These are phyloP conservation scores for Ramaria sp. DNA, from an alignment of 768 basidiomycete genomes.

Conservation along the genomic window DNA sequence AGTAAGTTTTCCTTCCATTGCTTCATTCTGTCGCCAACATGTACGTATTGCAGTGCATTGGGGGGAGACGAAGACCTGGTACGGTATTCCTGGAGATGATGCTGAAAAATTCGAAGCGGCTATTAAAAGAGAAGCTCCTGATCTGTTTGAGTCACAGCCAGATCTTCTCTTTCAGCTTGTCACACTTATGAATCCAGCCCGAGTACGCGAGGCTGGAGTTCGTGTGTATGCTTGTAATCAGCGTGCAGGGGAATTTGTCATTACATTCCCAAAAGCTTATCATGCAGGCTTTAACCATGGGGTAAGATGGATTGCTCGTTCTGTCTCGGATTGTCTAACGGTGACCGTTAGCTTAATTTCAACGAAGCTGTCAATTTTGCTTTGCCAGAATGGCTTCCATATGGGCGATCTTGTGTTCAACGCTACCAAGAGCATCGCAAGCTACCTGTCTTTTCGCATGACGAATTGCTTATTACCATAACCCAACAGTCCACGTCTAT, in stretches of 20 bases:
- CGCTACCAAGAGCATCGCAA: slow-evolving; percentile 88
- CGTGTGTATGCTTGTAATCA: slow-evolving; percentile 93
- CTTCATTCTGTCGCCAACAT: slow-evolving; percentile 14
- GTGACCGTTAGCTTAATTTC: slow-evolving; percentile 69
- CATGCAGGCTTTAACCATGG: slow-evolving; percentile 99
- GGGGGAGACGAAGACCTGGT: slow-evolving; percentile 99
- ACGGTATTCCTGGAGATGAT: slow-evolving; percentile 92
- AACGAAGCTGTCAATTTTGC: slow-evolving; percentile 99
- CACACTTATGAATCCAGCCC: slow-evolving; percentile 91
- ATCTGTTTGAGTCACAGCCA: slow-evolving; percentile 95
- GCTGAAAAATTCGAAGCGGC: slow-evolving; percentile 95
- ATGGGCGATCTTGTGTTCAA: slow-evolving; percentile 79
- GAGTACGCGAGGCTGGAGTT: slow-evolving; percentile 80
- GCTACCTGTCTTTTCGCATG: slow-evolving; percentile 95
- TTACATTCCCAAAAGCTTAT: slow-evolving; percentile 96
- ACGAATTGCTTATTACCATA: slow-evolving; percentile 94
- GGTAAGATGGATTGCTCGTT: slow-evolving; percentile 36
- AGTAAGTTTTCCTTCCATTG: slow-evolving; percentile 40
- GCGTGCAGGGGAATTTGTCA: slow-evolving; percentile 92
- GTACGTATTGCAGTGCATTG: slow-evolving; percentile 71
- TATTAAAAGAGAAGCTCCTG: slow-evolving; percentile 90
- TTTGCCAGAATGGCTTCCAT: slow-evolving; percentile 86
- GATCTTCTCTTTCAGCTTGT: slow-evolving; percentile 95
- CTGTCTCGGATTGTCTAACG: background rate
- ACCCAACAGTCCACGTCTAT: slow-evolving; percentile 90